Evolutionary conservation across 2,329 filamentous ascomycete species (phyloP).

Genomic region (Zalaria sp.): DNA sequence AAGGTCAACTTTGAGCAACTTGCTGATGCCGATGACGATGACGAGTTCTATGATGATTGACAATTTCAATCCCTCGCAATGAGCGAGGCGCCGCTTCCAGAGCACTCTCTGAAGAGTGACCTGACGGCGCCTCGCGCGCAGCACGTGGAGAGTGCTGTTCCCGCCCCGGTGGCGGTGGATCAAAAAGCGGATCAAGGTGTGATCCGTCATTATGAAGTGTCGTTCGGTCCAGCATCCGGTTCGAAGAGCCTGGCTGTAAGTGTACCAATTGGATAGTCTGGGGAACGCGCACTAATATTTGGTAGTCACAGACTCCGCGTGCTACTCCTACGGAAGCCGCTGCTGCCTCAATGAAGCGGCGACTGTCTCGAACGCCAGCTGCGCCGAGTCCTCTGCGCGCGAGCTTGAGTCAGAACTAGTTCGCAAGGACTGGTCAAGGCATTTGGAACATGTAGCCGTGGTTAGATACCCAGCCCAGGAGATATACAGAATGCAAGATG

Average conservation of each 20-base stretch:
- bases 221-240: constrained; percentile 2
- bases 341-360: constrained; percentile 2
- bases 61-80: constrained; percentile 48
- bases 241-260: too few relatives aligned
- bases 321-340: constrained; percentile 4
- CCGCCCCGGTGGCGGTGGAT: constrained; percentile 3
- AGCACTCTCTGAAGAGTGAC: constrained; percentile 36
- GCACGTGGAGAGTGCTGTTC: constrained; percentile 11
- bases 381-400: constrained; percentile 6
- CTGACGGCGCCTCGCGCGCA: constrained; percentile 39
- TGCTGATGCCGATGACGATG: constrained; percentile 67
- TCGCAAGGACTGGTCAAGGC: too few relatives aligned
- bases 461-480: too few relatives aligned
- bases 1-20: constrained; percentile 99
- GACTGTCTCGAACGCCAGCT: constrained; percentile 5
- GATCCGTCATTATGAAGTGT: constrained; percentile 3
- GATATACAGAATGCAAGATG: too few relatives aligned
- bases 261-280: too few relatives aligned
- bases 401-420: constrained; percentile 2
- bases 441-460: too few relatives aligned
- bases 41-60: constrained; percentile 70
- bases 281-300: not conserved
- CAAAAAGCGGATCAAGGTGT: constrained; percentile 3
- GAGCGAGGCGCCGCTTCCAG: constrained; percentile 72
- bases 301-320: constrained; percentile 5